phyloP scores from a whole-genome alignment of 2,329 filamentous ascomycete genomes.

The Sodiomyces alkalinus region DNA sequence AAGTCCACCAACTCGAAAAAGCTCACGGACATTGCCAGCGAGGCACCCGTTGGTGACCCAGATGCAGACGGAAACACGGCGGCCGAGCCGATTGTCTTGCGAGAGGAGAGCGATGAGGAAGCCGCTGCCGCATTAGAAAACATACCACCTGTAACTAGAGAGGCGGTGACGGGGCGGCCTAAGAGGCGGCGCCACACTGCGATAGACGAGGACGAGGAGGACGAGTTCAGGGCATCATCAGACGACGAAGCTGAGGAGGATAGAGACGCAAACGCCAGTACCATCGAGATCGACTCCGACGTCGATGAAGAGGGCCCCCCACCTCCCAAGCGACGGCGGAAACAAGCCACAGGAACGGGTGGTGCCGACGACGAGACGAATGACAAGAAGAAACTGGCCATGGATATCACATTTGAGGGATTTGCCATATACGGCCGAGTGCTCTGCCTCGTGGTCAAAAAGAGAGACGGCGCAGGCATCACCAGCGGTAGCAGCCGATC shows the following conservation, averaged over 20 bases:
- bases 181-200: constrained; percentile 9
- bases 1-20: constrained; percentile 49
- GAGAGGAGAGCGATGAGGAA: constrained; percentile 44
- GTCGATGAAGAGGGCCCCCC: constrained; percentile 17
- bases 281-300: constrained; percentile 23
- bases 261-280: constrained; percentile 16
- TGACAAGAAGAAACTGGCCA: constrained; percentile 82
- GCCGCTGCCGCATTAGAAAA: constrained; percentile 36
- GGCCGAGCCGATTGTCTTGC: constrained; percentile 19
- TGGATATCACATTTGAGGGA: constrained; percentile 83
- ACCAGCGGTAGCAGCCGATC: constrained; percentile 13
- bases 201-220: constrained; percentile 15
- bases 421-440: constrained; percentile 93
- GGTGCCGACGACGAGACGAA: constrained; percentile 58
- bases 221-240: constrained; percentile 12
- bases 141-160: constrained; percentile 31
- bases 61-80: constrained; percentile 15
- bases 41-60: constrained; percentile 39
- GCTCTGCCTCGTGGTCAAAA: constrained; percentile 76
- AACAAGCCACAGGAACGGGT: constrained; percentile 11
- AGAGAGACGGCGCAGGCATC: constrained; percentile 42
- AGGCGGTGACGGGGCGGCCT: constrained; percentile 9
- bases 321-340: constrained; percentile 29
- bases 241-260: constrained; percentile 16
- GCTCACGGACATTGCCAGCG: constrained; percentile 40